Evolutionary conservation across 768 basidiomycete genomes (phyloP).

Genomic region (Auricularia auricula-judae): DNA sequence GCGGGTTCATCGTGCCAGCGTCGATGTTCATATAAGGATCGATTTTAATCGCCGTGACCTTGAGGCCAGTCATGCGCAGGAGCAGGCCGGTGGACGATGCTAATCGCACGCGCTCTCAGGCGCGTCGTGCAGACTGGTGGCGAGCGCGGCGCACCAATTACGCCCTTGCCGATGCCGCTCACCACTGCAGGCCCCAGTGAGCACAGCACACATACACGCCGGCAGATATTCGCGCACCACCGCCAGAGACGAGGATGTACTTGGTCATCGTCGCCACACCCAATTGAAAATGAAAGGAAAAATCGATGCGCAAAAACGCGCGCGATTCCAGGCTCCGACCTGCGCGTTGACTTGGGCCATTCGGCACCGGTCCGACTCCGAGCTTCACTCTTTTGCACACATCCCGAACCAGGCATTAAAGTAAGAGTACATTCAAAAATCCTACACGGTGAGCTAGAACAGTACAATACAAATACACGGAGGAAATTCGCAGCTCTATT

Average conservation of each 20-base stretch:
- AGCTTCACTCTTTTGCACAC: too few relatives aligned
- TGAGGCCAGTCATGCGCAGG: conserved; percentile 88
- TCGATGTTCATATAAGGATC: conserved; percentile 99
- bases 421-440: too few relatives aligned
- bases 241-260: conserved; percentile 92
- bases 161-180: conserved; percentile 98
- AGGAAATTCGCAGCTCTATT: too few relatives aligned
- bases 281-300: too few relatives aligned
- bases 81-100: conserved; percentile 95
- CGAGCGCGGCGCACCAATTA: conserved; percentile 59
- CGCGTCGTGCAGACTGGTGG: background rate
- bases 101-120: conserved; percentile 28
- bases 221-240: conserved; percentile 27
- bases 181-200: conserved; percentile 34
- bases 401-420: too few relatives aligned
- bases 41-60: conserved; percentile 98
- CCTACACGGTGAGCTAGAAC: too few relatives aligned
- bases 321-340: too few relatives aligned
- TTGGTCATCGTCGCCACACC: conserved; percentile 56
- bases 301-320: too few relatives aligned
- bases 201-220: background rate
- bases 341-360: too few relatives aligned
- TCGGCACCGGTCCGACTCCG: too few relatives aligned
- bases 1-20: conserved; percentile 97
- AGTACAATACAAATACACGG: too few relatives aligned